Base-by-base conservation (phyloP, 179 eudicot genomes). In the Beta corolliflora region DNA sequence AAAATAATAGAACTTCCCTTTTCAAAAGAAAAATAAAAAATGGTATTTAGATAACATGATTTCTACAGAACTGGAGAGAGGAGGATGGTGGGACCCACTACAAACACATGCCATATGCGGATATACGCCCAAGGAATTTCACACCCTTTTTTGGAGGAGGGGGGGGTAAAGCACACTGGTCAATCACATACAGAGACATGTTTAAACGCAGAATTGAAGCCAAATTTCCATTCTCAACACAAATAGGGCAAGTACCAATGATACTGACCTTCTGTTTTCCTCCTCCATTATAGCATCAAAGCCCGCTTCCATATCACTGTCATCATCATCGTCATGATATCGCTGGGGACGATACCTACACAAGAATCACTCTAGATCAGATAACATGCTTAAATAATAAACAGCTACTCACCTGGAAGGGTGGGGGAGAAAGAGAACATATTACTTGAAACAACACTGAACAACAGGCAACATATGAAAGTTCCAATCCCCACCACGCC, bases 181-280 rank as follows among this genome's bases (percentile, higher is more conserved):
- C 78, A 36, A 15, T 58, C 21, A n/a, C n/a, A n/a, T n/a, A n/a
- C 65, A 56, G 0, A 55, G 12, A 48, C 25, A 52, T 3, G n/a
- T 31, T 31, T 58, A 59, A 31, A 41, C 21, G 10, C 5, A 61
- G 16, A 19, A 14, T 25, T 21, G 18, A 67, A 18, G 74, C 52
- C 23, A 11, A 36, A 64, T 36, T n/a, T 56, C 45, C 14, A 44
- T 14, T 73, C 31, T 23, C 44, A 81, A 45, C 29, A 19, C 18
- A 55, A 6, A n/a, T 13, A 56, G 25, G 29, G 52, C 31, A 18
- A 53, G 7, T 0, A 8, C 6, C 4, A 7, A 58, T 50, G n/a
- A 41, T 4, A 87, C 93, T 79, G 45, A 95, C 97, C 97, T 93
- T 79, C 89, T 81, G 6, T 12, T 65, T 86, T 94, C 99, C 86